phyloP scores from a whole-genome alignment of 495 filamentous ascomycete species.

The Jackrogersella multiformis region DNA sequence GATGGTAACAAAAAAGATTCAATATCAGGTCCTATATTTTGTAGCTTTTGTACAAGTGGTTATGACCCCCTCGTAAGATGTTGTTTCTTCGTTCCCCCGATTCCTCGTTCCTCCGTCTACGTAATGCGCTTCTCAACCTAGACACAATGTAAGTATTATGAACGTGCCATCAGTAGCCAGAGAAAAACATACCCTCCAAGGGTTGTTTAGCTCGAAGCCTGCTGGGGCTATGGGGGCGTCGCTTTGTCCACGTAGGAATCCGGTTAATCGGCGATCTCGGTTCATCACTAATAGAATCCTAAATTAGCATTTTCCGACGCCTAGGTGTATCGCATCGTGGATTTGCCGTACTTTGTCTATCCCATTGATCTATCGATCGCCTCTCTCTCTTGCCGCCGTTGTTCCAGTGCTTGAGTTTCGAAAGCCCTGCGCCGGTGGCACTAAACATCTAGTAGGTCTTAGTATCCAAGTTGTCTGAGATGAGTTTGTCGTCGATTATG shows the following conservation, averaged over 20 bases:
- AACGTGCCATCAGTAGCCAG: background rate
- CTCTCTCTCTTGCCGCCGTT: conserved; percentile 89
- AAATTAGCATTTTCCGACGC: conserved; percentile 45
- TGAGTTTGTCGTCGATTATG: conserved; percentile 36
- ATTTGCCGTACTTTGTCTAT: conserved; percentile 78
- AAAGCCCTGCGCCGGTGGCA: conserved; percentile 78
- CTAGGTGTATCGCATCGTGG: background rate
- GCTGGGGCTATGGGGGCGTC: conserved; percentile 79
- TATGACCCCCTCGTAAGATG: conserved; percentile 1
- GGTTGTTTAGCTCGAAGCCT: conserved; percentile 94
- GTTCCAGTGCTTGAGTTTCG: conserved; percentile 75
- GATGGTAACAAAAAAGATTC: conserved; percentile 13
- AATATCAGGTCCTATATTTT: conserved; percentile 33
- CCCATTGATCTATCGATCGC: conserved; percentile 90
- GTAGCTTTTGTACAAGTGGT: conserved; percentile 34
- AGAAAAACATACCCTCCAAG: conserved; percentile 74
- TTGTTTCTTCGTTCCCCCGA: conserved; percentile 10
- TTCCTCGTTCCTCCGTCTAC: conserved; percentile 37
- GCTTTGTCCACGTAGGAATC: conserved; percentile 82
- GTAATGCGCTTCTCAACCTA: conserved; percentile 63
- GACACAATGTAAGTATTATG: conserved; percentile 18
- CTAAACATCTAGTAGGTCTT: conserved; percentile 81
- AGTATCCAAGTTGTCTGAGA: conserved; percentile 37
- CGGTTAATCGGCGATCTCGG: conserved; percentile 89
- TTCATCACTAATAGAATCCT: conserved; percentile 82